Conservation (phyloP, 2,329 filamentous ascomycete genomes). For the Ophiostoma ulmi region DNA sequence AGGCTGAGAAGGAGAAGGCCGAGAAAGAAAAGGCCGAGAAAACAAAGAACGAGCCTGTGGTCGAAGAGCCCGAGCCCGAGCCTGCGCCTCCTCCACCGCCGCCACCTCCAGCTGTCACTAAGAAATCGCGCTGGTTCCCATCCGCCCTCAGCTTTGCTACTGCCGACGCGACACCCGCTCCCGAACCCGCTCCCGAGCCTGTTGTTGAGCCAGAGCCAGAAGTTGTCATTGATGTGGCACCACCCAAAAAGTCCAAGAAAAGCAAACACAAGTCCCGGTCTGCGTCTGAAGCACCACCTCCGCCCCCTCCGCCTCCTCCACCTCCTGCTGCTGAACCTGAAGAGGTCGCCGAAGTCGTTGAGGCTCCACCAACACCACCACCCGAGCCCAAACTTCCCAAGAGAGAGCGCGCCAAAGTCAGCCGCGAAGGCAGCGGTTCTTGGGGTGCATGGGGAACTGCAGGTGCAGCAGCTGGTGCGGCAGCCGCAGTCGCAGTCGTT, state of each 20-base stretch:
- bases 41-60: constrained; percentile 30
- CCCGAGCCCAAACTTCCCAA: constrained; percentile 57
- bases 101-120: constrained; percentile 17
- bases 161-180: constrained; percentile 26
- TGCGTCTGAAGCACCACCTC: constrained; percentile 33
- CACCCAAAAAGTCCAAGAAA: constrained; percentile 42
- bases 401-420: constrained; percentile 73
- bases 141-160: constrained; percentile 25
- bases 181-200: neutral
- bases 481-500: neutral
- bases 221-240: constrained; percentile 48
- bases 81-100: constrained; percentile 16
- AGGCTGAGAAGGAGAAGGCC: constrained; percentile 25
- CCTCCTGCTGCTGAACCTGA: constrained; percentile 34
- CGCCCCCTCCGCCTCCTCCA: constrained; percentile 37
- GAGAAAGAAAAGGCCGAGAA: constrained; percentile 34
- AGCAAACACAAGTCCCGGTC: constrained; percentile 35
- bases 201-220: constrained; percentile 33
- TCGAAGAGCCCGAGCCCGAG: constrained; percentile 17
- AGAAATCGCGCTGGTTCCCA: constrained; percentile 28
- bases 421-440: constrained; percentile 61
- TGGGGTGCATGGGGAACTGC: constrained; percentile 67
- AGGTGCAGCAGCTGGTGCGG: constrained; percentile 31
- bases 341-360: constrained; percentile 43
- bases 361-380: constrained; percentile 46